Conservation (phyloP, 257 asterid species). For the Solanum dulcamara region DNA sequence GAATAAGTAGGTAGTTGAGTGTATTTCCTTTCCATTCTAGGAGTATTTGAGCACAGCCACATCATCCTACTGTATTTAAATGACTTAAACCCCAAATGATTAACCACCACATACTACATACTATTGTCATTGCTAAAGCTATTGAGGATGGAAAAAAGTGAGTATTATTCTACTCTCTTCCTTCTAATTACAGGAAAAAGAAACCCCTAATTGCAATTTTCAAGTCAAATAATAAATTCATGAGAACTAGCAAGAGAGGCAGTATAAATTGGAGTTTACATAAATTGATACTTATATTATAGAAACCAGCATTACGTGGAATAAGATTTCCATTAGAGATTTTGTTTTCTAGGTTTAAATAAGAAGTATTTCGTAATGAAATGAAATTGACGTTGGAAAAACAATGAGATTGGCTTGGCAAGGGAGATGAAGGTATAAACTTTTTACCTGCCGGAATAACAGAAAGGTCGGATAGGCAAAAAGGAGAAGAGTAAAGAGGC, state of each 20-base stretch:
- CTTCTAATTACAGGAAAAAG: neutral
- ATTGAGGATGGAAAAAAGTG: neutral
- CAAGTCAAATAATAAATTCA: neutral
- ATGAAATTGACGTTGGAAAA: neutral
- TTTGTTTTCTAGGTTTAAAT: neutral
- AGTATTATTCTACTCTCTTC: neutral
- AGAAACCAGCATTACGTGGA: neutral
- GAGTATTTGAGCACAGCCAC: neutral
- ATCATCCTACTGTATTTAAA: neutral
- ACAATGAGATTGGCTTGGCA: neutral
- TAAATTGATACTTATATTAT: neutral
- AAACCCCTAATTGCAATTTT: neutral
- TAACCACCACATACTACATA: neutral
- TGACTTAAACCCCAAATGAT: neutral
- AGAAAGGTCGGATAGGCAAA: slow-evolving; percentile 12
- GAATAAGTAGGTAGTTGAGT: too few species aligned
- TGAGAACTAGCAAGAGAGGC: neutral
- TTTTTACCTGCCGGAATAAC: slow-evolving; percentile 39
- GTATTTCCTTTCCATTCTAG: too few species aligned
- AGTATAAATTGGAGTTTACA: neutral
- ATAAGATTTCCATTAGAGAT: neutral
- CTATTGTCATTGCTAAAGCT: neutral
- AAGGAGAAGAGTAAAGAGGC: slow-evolving; percentile 24
- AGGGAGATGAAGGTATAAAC: neutral
- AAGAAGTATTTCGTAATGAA: neutral